Conservation (phyloP, 805 yeast genomes). For the Kodamaea restingae region DNA sequence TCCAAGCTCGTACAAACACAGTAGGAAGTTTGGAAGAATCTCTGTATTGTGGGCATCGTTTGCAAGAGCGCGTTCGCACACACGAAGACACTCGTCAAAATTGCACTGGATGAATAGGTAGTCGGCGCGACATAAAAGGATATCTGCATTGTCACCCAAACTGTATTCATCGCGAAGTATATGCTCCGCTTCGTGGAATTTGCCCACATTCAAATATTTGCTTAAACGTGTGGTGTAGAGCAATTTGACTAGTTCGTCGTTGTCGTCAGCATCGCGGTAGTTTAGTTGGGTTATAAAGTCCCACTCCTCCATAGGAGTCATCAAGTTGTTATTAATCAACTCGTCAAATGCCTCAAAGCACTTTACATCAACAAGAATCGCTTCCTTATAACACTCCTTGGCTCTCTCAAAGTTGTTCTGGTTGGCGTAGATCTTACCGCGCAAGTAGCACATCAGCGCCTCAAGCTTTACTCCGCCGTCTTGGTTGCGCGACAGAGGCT, state of each 20-base stretch:
- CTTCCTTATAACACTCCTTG: conserved; percentile 81
- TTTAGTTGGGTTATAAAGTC: conserved; percentile 60
- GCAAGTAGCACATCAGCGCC: conserved; percentile 77
- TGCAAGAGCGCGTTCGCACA: conserved; percentile 60
- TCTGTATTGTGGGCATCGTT: conserved; percentile 70
- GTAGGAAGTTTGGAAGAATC: conserved; percentile 71
- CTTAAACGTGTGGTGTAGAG: conserved; percentile 74
- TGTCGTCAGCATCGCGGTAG: conserved; percentile 72
- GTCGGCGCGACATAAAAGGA: conserved; percentile 66
- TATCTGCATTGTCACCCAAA: conserved; percentile 64
- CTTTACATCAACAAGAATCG: conserved; percentile 80
- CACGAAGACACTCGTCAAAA: conserved; percentile 66
- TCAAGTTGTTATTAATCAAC: conserved; percentile 62
- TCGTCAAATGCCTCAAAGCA: conserved; percentile 92
- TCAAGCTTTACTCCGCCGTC: conserved; percentile 88
- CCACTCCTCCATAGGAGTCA: conserved; percentile 88
- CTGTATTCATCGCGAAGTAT: conserved; percentile 68
- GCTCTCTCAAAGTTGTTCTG: conserved; percentile 84
- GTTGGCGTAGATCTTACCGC: conserved; percentile 79
- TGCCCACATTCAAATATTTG: conserved; percentile 59
- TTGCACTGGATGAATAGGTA: conserved; percentile 68
- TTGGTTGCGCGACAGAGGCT: conserved; percentile 41
- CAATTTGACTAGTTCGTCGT: conserved; percentile 72
- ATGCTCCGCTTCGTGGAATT: conserved; percentile 61
- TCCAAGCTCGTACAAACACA: conserved; percentile 81